A percentile compares a stretch with the other conserved stretches of the same genome.
phyloP scores from a whole-genome alignment of 371 early-diverging fungal species.

The Lichtheimia corymbifera region DNA sequence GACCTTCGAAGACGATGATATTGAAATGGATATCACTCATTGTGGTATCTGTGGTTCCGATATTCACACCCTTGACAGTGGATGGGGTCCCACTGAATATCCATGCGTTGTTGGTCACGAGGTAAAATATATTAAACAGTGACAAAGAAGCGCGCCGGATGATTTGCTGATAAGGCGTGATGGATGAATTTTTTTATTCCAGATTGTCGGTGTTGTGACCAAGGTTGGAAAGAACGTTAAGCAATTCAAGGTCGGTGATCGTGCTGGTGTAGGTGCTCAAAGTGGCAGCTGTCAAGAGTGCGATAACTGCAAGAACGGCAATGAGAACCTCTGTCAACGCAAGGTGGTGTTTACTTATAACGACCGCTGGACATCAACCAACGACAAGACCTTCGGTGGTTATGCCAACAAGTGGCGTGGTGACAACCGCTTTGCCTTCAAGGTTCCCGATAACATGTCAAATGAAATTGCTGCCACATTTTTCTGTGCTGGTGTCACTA shows the following conservation, averaged over 20 bases:
- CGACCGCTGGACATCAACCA: constrained; percentile 49
- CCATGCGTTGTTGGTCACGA: constrained; percentile 65
- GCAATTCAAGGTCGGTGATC: constrained; percentile 62
- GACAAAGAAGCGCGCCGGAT: background rate
- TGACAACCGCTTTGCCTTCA: constrained; percentile 56
- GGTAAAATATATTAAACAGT: background rate
- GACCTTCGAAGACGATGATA: constrained; percentile 46
- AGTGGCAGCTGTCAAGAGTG: constrained; percentile 45
- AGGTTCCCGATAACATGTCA: constrained; percentile 58
- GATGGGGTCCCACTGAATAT: constrained; percentile 32
- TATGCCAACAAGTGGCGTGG: constrained; percentile 69
- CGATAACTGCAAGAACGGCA: constrained; percentile 23
- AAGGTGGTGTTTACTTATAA: constrained; percentile 26
- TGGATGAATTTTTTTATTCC: background rate
- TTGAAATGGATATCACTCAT: constrained; percentile 60
- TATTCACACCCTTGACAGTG: constrained; percentile 54
- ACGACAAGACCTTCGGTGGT: constrained; percentile 65
- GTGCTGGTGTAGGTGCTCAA: constrained; percentile 75
- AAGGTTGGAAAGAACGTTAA: constrained; percentile 54
- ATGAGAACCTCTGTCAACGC: constrained; percentile 25
- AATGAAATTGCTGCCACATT: constrained; percentile 59
- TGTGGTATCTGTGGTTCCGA: constrained; percentile 52
- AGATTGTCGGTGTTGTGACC: constrained; percentile 59
- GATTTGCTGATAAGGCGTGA: background rate
- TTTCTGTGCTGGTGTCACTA: constrained; percentile 59